Evolutionary conservation across 345 rosid species (phyloP).

Genomic region (Citrus unshiu): DNA sequence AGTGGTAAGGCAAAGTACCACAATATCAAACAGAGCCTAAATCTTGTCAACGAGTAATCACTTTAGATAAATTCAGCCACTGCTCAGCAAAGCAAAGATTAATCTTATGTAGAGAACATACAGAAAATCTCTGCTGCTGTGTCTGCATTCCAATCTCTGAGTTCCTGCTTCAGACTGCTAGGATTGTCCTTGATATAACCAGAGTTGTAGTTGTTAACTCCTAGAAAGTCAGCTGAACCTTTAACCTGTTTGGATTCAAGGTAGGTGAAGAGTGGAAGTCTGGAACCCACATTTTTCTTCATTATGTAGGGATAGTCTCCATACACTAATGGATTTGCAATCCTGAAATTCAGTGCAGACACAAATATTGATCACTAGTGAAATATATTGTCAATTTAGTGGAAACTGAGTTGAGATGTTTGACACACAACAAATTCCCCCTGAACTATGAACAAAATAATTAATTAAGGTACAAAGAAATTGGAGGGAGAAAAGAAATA

Average conservation of each 20-base stretch:
- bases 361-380: background rate
- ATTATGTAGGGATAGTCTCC: constrained; percentile 73
- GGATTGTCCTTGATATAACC: constrained; percentile 28
- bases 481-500: too few species aligned
- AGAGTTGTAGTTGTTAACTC: constrained; percentile 40
- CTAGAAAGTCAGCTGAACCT: constrained; percentile 66
- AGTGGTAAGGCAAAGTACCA: too few species aligned
- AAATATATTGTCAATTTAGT: background rate
- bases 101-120: constrained; percentile 16
- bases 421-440: too few species aligned
- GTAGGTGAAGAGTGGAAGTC: constrained; percentile 56
- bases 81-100: background rate
- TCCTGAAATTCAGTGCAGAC: constrained; percentile 34
- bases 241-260: constrained; percentile 51
- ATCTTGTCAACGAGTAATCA: background rate
- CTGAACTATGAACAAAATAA: background rate
- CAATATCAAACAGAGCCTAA: too few species aligned
- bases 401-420: too few species aligned
- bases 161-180: constrained; percentile 14
- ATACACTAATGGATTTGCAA: constrained; percentile 51
- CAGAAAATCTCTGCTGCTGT: constrained; percentile 18
- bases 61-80: background rate
- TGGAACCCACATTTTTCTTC: constrained; percentile 58
- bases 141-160: constrained; percentile 36
- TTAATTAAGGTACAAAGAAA: background rate